Conservation (phyloP, 306 rosid species). For the Trifolium pratense region DNA sequence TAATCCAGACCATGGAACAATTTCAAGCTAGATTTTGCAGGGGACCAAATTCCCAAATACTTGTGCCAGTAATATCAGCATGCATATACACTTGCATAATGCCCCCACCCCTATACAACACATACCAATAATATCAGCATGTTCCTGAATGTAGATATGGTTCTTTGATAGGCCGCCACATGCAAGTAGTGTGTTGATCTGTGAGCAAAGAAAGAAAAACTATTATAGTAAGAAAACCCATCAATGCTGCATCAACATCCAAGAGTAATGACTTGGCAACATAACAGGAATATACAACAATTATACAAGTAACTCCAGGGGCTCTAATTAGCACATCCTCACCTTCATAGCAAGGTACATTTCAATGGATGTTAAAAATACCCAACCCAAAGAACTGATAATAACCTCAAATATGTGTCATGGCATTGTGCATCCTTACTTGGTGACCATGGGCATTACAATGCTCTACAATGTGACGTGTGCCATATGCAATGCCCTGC, state of each 20-base stretch:
- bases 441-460: conserved; percentile 89
- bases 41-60: conserved; percentile 21
- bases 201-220: conserved; percentile 45
- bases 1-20: conserved; percentile 37
- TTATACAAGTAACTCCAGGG: not conserved
- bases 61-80: not conserved
- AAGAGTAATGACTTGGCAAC: conserved; percentile 11
- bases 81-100: not conserved
- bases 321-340: conserved; percentile 9
- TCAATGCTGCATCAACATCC: conserved; percentile 32
- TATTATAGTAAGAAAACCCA: conserved; percentile 14
- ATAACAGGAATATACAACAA: conserved; percentile 23
- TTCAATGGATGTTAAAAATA: conserved; percentile 10
- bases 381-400: conserved; percentile 30
- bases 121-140: conserved; percentile 85
- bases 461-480: conserved; percentile 97
- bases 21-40: conserved; percentile 33
- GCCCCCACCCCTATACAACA: conserved; percentile 31
- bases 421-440: conserved; percentile 59
- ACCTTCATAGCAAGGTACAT: conserved; percentile 25
- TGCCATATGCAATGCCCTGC: conserved; percentile 95
- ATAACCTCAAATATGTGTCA: conserved; percentile 41
- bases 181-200: conserved; percentile 91
- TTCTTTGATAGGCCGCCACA: conserved; percentile 97
- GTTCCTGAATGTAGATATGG: conserved; percentile 84